Conservation (phyloP, 1,139 yeast species). For the Yamadazyma mexicana region DNA sequence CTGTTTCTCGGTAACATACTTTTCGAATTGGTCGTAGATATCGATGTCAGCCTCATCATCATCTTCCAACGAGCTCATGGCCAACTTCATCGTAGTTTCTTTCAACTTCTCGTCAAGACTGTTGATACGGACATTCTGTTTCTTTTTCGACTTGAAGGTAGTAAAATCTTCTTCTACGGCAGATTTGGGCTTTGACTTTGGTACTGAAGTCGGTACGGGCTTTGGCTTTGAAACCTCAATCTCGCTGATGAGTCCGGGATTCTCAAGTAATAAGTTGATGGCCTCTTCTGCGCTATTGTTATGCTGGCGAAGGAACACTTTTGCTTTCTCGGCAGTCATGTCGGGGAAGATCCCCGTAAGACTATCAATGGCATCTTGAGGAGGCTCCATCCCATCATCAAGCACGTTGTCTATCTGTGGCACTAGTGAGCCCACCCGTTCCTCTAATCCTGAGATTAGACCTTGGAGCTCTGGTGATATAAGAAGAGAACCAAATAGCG, state of each 20-base stretch:
- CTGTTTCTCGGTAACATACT: constrained; percentile 5
- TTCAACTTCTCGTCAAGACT: constrained; percentile 9
- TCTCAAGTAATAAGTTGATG: constrained; percentile 62
- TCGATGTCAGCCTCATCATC: constrained; percentile 9
- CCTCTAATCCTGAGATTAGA: constrained; percentile 50
- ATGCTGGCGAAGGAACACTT: constrained; percentile 45
- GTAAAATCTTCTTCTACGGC: neutral
- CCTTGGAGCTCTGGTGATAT: constrained; percentile 44
- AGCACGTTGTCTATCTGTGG: neutral
- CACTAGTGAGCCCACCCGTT: constrained; percentile 24
- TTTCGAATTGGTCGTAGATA: constrained; percentile 7
- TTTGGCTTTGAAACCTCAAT: constrained; percentile 18
- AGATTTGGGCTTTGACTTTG: neutral
- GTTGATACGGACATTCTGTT: constrained; percentile 5
- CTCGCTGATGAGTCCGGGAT: constrained; percentile 42
- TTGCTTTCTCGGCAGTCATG: constrained; percentile 45
- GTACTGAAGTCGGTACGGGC: neutral
- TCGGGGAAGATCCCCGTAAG: constrained; percentile 63
- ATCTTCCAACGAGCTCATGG: constrained; percentile 8
- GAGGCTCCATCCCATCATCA: constrained; percentile 8
- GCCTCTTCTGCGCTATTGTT: constrained; percentile 59
- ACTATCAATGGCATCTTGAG: constrained; percentile 39
- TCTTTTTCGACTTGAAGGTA: constrained; percentile 6
- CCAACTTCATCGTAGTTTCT: constrained; percentile 8
- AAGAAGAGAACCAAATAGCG: constrained; percentile 55